Conservation (phyloP, 177 flowering plant genomes). For the Vitis hybrid region DNA sequence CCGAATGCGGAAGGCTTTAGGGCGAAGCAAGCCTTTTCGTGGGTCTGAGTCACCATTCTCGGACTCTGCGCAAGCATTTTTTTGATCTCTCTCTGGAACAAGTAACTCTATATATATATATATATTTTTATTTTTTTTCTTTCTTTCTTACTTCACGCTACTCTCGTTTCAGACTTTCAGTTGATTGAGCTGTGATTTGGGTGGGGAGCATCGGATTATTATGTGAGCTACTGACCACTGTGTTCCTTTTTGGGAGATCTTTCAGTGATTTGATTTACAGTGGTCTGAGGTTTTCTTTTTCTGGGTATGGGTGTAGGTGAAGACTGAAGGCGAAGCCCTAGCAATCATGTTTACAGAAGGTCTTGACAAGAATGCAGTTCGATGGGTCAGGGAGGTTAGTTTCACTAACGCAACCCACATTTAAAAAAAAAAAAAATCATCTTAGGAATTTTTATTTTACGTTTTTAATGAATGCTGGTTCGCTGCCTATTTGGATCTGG, state of each 20-base stretch:
- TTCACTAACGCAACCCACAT: not conserved
- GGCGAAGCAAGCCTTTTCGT: conserved; percentile 13
- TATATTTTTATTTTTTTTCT: not conserved
- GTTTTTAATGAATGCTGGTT: not conserved
- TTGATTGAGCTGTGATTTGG: too few relatives aligned
- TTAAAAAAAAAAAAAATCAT: too few relatives aligned
- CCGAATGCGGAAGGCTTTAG: not conserved
- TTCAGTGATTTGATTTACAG: not conserved
- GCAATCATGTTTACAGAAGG: conserved; percentile 35
- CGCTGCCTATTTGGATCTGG: not conserved
- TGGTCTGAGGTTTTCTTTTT: conserved; percentile 5
- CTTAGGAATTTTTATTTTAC: not conserved
- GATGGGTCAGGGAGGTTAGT: conserved; percentile 36
- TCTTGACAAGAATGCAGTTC: conserved; percentile 26
- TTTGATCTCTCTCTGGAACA: too few relatives aligned
- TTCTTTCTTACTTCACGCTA: not conserved
- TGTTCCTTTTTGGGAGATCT: not conserved
- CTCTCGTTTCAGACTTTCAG: too few relatives aligned
- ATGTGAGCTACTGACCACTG: too few relatives aligned
- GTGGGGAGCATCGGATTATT: too few relatives aligned
- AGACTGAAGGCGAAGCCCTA: not conserved
- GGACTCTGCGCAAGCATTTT: not conserved
- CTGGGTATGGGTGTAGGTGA: conserved; percentile 12
- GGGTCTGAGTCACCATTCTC: not conserved
- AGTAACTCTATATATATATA: not conserved